Conservation (phyloP, 257 asterid genomes). For the Fraxinus excelsior region DNA sequence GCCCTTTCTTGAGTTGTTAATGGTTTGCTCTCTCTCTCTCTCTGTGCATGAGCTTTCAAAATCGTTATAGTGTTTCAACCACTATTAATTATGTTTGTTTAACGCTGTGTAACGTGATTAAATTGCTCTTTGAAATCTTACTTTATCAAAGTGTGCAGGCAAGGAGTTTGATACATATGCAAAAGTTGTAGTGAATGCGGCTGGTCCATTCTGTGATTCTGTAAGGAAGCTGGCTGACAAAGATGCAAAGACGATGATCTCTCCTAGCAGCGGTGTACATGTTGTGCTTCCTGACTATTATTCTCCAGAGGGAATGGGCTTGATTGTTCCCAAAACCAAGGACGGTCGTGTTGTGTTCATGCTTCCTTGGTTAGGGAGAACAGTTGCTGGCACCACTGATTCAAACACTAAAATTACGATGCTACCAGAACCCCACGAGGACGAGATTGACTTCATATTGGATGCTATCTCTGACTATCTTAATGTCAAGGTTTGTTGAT, state of each 20-base stretch:
- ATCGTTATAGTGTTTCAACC: too few relatives aligned
- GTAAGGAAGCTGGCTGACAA: conserved; percentile 80
- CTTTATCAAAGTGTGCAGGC: conserved; percentile 60
- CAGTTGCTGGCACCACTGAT: conserved; percentile 98
- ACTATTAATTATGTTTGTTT: conserved; percentile 1
- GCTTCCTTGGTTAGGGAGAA: conserved; percentile 99
- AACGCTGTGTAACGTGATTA: conserved; percentile 1
- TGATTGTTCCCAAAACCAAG: conserved; percentile 98
- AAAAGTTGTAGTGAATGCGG: conserved; percentile 90
- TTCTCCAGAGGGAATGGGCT: conserved; percentile 99
- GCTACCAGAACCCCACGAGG: conserved; percentile 98
- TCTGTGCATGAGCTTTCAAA: too few relatives aligned
- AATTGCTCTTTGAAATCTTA: conserved; percentile 28
- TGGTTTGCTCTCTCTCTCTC: background rate
- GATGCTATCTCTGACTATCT: conserved; percentile 97
- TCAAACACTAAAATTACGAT: conserved; percentile 83
- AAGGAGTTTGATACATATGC: conserved; percentile 92
- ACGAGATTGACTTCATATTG: conserved; percentile 90
- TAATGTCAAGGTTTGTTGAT: conserved; percentile 72
- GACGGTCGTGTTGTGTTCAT: conserved; percentile 98
- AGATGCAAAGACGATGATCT: conserved; percentile 78
- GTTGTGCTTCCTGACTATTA: conserved; percentile 96
- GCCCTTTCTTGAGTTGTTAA: conserved; percentile 4
- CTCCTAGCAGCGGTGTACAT: conserved; percentile 98
- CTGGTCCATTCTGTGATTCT: conserved; percentile 97